phyloP scores from a whole-genome alignment of 202 grass and related monocot species.

The Carex sylvatica region DNA sequence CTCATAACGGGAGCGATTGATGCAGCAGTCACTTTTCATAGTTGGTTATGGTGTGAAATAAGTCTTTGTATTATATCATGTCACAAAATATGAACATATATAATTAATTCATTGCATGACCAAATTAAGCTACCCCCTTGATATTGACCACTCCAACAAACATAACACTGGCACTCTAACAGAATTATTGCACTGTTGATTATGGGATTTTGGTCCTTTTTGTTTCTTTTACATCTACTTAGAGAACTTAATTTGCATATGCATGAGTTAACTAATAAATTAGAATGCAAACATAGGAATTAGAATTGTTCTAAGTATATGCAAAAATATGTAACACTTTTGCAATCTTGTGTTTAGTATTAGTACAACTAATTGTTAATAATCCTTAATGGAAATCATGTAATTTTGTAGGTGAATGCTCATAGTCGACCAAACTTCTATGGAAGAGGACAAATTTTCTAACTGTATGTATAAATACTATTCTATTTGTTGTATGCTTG shows the following conservation, averaged over 20 bases:
- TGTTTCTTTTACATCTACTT: background rate
- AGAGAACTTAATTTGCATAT: background rate
- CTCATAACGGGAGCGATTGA: background rate
- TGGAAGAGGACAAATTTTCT: background rate
- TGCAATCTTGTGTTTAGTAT: background rate
- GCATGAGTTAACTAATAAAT: background rate
- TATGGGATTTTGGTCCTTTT: no score
- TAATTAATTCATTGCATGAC: slow-evolving; percentile 22
- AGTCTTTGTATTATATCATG: slow-evolving; percentile 2
- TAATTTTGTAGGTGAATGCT: background rate
- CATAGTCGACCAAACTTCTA: background rate
- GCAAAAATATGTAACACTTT: background rate
- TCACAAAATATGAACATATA: background rate
- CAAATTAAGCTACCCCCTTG: slow-evolving; percentile 20
- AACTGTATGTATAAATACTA: background rate
- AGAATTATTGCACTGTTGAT: background rate
- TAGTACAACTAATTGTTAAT: background rate
- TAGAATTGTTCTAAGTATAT: background rate
- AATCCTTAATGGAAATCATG: background rate
- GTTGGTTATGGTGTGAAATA: slow-evolving; percentile 24
- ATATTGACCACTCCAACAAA: slow-evolving; percentile 27
- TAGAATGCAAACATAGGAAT: background rate
- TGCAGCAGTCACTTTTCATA: slow-evolving; percentile 4
- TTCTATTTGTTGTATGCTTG: background rate
- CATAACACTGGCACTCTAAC: slow-evolving; percentile 5